Evolutionary conservation across 2,329 filamentous ascomycete species (phyloP).

Genomic region (Acarospora socialis): DNA sequence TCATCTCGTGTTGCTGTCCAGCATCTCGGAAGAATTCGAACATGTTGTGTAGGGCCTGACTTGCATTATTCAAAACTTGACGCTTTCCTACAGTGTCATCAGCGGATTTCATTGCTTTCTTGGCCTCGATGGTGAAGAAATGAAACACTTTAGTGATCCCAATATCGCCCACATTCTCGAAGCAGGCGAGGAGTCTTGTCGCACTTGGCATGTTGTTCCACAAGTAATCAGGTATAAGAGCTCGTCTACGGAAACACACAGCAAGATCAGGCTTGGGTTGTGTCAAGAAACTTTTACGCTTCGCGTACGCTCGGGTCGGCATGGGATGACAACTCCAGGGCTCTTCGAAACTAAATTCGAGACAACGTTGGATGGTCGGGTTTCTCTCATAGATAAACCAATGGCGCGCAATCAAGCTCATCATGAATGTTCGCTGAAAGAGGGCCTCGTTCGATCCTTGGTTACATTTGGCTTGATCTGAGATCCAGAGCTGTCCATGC

Average conservation of each 20-base stretch:
- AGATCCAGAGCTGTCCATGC: constrained; percentile 1
- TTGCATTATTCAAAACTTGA: constrained; percentile 6
- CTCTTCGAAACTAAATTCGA: constrained; percentile 4
- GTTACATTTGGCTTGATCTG: constrained; percentile 3
- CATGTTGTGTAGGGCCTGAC: constrained; percentile 7
- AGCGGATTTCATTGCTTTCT: not conserved
- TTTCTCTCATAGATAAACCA: not conserved
- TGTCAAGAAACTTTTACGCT: not conserved
- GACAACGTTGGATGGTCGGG: not conserved
- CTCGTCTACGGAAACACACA: constrained; percentile 2
- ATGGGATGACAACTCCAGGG: constrained; percentile 3
- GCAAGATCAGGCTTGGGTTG: constrained; percentile 3
- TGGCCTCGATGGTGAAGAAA: constrained; percentile 7
- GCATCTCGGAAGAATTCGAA: constrained; percentile 9
- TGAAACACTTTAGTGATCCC: not conserved
- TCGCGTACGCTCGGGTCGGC: constrained; percentile 1
- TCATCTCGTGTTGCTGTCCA: constrained; percentile 1
- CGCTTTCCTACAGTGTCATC: not conserved
- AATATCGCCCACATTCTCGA: not conserved
- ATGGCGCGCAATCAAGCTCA: not conserved
- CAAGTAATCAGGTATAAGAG: not conserved
- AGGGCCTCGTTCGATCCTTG: constrained; percentile 5
- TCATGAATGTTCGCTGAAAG: constrained; percentile 5
- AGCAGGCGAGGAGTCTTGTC: constrained; percentile 1
- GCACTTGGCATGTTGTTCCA: constrained; percentile 1